phyloP scores from a whole-genome alignment of 257 asterid genomes.

The Rehmannia glutinosa region DNA sequence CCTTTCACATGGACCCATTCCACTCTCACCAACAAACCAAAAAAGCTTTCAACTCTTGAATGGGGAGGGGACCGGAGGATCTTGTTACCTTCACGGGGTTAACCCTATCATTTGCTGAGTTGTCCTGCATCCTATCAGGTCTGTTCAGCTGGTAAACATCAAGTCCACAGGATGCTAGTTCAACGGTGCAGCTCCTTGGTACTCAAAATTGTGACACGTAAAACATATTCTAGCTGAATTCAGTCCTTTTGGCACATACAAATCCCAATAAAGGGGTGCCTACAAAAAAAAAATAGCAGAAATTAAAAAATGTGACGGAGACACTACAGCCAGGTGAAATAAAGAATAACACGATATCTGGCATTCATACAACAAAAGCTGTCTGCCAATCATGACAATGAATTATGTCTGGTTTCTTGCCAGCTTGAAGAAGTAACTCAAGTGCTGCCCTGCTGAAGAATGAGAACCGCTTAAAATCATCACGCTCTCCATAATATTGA shows the following conservation, averaged over 20 bases:
- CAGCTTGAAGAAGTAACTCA: slow-evolving; percentile 84
- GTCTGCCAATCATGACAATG: slow-evolving; percentile 99
- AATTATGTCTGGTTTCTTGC: slow-evolving; percentile 84
- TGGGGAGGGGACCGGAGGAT: not conserved
- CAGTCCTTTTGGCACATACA: slow-evolving; percentile 80
- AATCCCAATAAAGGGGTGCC: slow-evolving; percentile 99
- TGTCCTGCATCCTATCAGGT: slow-evolving; percentile 98
- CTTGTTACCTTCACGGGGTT: slow-evolving; percentile 79
- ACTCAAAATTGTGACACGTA: slow-evolving; percentile 99
- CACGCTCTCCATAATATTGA: slow-evolving; percentile 83
- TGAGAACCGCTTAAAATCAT: slow-evolving; percentile 96
- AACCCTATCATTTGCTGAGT: slow-evolving; percentile 67
- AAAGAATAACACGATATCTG: not conserved
- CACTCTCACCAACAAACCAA: not conserved
- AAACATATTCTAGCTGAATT: slow-evolving; percentile 93
- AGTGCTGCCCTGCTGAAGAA: slow-evolving; percentile 99
- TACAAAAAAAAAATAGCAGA: slow-evolving; percentile 22
- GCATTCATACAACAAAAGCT: slow-evolving; percentile 72
- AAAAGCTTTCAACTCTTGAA: too few species aligned
- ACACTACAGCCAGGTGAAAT: slow-evolving; percentile 7
- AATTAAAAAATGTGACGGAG: slow-evolving; percentile 2
- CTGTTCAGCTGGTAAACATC: slow-evolving; percentile 76
- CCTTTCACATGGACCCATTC: not conserved
- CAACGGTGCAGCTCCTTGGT: slow-evolving; percentile 94
- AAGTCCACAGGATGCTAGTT: slow-evolving; percentile 92